phyloP scores from a whole-genome alignment of 345 rosid species.

The Eucalyptus virginea region DNA sequence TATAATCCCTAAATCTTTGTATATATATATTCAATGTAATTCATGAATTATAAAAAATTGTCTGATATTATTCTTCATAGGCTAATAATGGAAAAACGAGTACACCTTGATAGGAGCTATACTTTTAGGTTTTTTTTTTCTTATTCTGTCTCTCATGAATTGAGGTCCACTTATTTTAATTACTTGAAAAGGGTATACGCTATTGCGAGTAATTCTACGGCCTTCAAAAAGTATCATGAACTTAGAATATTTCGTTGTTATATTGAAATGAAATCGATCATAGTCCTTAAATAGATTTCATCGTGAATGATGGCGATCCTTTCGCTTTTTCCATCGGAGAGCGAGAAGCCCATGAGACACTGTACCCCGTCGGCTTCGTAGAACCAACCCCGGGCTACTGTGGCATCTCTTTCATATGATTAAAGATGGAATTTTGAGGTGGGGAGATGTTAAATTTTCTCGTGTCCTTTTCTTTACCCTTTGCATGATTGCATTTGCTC shows the following conservation, averaged over 20 bases:
- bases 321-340: not conserved
- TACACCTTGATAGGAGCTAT: not conserved
- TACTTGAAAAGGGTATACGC: not conserved
- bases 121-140: no score
- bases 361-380: not conserved
- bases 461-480: not conserved
- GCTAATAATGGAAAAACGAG: not conserved
- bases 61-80: no score
- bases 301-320: not conserved
- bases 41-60: accelerated
- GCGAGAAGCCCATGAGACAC: not conserved
- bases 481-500: not conserved
- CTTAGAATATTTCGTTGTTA: no score
- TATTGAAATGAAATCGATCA: not conserved
- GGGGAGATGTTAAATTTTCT: not conserved
- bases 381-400: not conserved
- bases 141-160: not conserved
- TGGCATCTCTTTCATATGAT: not conserved
- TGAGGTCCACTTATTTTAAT: not conserved
- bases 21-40: no score
- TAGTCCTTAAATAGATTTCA: not conserved
- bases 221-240: not conserved
- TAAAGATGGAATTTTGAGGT: not conserved
- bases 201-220: not conserved
- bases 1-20: accelerated